Conservation (phyloP, 495 filamentous ascomycete species). For the Xylaria bambusicola region DNA sequence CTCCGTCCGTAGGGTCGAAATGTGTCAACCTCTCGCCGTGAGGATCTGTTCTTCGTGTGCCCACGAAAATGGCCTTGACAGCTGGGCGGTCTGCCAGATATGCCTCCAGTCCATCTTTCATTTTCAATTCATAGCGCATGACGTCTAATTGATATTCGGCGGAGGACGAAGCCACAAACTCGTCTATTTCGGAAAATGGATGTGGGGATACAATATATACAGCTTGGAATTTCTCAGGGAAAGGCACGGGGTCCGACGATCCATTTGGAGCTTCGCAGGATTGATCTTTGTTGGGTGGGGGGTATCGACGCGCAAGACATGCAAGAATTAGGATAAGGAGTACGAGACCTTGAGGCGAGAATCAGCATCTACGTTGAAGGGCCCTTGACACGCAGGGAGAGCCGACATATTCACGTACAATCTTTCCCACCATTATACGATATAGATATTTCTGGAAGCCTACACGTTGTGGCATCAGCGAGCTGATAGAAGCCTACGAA, state of each 20-base stretch:
- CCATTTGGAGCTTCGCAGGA: conserved; percentile 14
- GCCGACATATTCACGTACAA: conserved; percentile 49
- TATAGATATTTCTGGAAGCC: conserved; percentile 76
- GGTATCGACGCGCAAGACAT: conserved; percentile 51
- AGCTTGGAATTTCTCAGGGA: conserved; percentile 59
- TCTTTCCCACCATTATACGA: conserved; percentile 99
- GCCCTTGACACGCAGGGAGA: neutral
- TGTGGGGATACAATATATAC: conserved; percentile 83
- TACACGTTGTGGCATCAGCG: conserved; percentile 34
- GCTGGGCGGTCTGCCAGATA: conserved; percentile 66
- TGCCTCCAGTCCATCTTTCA: conserved; percentile 73
- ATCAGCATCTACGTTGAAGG: neutral
- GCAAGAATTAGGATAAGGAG: conserved; percentile 87
- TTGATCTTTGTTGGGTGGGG: conserved; percentile 11
- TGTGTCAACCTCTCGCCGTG: conserved; percentile 75
- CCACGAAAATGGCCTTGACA: conserved; percentile 87
- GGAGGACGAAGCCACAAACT: conserved; percentile 70
- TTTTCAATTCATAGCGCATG: conserved; percentile 73
- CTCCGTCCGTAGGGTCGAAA: conserved; percentile 84
- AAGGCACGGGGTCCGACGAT: conserved; percentile 23
- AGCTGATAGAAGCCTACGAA: neutral
- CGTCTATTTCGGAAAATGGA: conserved; percentile 82
- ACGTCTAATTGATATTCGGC: conserved; percentile 72
- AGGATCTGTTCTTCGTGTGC: conserved; percentile 88
- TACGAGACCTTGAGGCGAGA: conserved; percentile 54